phyloP scores from a whole-genome alignment of 2,329 filamentous ascomycete genomes.

The Fusarium sp. region DNA sequence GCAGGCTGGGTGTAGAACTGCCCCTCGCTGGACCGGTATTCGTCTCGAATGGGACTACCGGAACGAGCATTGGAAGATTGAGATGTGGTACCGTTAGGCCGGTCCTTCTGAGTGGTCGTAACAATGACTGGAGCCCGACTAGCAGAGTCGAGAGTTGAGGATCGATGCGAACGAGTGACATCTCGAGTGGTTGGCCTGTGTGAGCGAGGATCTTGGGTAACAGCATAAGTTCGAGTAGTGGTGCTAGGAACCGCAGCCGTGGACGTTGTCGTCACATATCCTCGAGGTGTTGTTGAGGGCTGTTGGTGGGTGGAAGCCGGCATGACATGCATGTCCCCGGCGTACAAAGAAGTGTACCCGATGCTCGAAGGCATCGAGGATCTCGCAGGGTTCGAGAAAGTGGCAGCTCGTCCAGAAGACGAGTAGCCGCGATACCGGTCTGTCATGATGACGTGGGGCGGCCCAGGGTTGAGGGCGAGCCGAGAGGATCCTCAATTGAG shows the following conservation, averaged over 20 bases:
- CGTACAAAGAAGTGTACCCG: constrained; percentile 59
- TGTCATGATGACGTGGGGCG: constrained; percentile 52
- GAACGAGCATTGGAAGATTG: constrained; percentile 49
- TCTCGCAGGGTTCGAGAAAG: constrained; percentile 59
- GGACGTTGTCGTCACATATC: constrained; percentile 46
- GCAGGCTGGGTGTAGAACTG: constrained; percentile 65
- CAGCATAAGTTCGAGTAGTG: constrained; percentile 64
- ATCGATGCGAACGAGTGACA: constrained; percentile 55
- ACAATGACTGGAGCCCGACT: constrained; percentile 63
- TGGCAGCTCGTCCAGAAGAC: constrained; percentile 55
- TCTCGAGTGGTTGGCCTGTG: constrained; percentile 59
- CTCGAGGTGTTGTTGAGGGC: constrained; percentile 45
- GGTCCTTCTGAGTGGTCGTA: constrained; percentile 59
- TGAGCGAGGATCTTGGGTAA: constrained; percentile 60
- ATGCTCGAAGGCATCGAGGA: constrained; percentile 61
- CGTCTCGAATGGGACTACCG: constrained; percentile 60
- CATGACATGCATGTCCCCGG: constrained; percentile 63
- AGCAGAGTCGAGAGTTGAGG: constrained; percentile 60
- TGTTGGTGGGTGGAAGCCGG: constrained; percentile 50
- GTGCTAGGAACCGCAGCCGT: constrained; percentile 51
- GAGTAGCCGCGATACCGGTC: constrained; percentile 56
- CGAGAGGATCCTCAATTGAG: constrained; percentile 17
- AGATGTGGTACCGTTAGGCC: constrained; percentile 52
- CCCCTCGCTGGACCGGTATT: constrained; percentile 60
- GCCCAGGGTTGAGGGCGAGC: constrained; percentile 8